Conservation (phyloP, 352 stramenopile species). For the Phytophthora nicotianae region DNA sequence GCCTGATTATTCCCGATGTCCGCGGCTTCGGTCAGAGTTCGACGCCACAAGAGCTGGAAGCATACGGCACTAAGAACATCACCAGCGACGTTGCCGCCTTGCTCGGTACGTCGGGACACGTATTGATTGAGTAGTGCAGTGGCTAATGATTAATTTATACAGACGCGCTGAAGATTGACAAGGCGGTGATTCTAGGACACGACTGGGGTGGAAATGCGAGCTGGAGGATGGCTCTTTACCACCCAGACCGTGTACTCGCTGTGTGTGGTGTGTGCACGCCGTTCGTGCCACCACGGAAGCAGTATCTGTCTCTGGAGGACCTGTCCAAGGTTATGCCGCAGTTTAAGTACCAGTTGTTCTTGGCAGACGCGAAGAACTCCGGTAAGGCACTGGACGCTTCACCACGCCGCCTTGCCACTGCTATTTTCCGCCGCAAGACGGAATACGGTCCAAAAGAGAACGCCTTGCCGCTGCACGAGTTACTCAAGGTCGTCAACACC, state of each 20-base stretch:
- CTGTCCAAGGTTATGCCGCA: slow-evolving; percentile 32
- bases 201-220: slow-evolving; percentile 58
- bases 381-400: slow-evolving; percentile 38
- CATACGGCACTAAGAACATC: slow-evolving; percentile 59
- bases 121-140: neutral
- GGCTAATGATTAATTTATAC: slow-evolving; percentile 2
- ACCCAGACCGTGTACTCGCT: slow-evolving; percentile 56
- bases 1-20: slow-evolving; percentile 61
- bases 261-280: slow-evolving; percentile 64
- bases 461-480: slow-evolving; percentile 29
- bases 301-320: slow-evolving; percentile 44
- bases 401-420: slow-evolving; percentile 34
- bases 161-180: slow-evolving; percentile 57
- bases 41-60: slow-evolving; percentile 36
- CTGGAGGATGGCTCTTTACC: slow-evolving; percentile 64
- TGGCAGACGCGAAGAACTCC: slow-evolving; percentile 36
- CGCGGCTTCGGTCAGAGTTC: slow-evolving; percentile 60
- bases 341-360: slow-evolving; percentile 50
- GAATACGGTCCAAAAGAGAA: slow-evolving; percentile 30
- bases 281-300: slow-evolving; percentile 42
- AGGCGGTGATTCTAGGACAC: slow-evolving; percentile 56
- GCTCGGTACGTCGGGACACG: slow-evolving; percentile 31
- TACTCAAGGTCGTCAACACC: slow-evolving; percentile 28
- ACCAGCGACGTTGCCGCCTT: slow-evolving; percentile 45
- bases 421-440: slow-evolving; percentile 39